A percentile compares a stretch with the other conserved stretches of the same genome.
Conservation (phyloP, 1,139 yeast species). For the Blastobotrys persicus region DNA sequence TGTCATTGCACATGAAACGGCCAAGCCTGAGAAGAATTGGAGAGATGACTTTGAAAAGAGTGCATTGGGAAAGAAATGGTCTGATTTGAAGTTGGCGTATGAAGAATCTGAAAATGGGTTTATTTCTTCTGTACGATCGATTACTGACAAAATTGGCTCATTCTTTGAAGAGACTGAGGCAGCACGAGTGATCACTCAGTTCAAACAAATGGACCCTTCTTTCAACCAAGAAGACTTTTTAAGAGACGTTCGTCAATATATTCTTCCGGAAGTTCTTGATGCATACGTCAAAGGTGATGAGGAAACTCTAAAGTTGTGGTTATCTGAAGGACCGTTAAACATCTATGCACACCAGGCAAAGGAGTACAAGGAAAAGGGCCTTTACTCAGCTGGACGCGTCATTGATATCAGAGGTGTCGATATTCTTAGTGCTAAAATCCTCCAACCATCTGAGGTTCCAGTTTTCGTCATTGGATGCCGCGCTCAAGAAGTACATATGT, state of each 20-base stretch:
- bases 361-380: constrained; percentile 86
- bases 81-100: constrained; percentile 59
- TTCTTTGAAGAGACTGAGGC: constrained; percentile 95
- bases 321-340: constrained; percentile 94
- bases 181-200: constrained; percentile 83
- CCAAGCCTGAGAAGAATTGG: constrained; percentile 72
- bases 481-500: constrained; percentile 93
- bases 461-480: constrained; percentile 93
- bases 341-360: constrained; percentile 94
- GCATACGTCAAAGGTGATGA: constrained; percentile 94
- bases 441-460: constrained; percentile 91
- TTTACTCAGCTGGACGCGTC: constrained; percentile 87
- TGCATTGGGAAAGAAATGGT: constrained; percentile 63
- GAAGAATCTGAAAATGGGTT: constrained; percentile 96
- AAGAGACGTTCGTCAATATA: constrained; percentile 82
- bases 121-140: constrained; percentile 74
- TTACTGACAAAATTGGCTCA: constrained; percentile 77
- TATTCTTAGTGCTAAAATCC: constrained; percentile 79
- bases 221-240: constrained; percentile 80
- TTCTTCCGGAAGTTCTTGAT: constrained; percentile 92
- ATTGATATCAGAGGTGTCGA: constrained; percentile 96
- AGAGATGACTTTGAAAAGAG: constrained; percentile 63
- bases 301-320: constrained; percentile 79
- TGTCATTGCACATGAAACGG: constrained; percentile 77
- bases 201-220: constrained; percentile 85